Conservation (phyloP, 192 early-diverging fungal species). For the Chytriomyces hyalinus region DNA sequence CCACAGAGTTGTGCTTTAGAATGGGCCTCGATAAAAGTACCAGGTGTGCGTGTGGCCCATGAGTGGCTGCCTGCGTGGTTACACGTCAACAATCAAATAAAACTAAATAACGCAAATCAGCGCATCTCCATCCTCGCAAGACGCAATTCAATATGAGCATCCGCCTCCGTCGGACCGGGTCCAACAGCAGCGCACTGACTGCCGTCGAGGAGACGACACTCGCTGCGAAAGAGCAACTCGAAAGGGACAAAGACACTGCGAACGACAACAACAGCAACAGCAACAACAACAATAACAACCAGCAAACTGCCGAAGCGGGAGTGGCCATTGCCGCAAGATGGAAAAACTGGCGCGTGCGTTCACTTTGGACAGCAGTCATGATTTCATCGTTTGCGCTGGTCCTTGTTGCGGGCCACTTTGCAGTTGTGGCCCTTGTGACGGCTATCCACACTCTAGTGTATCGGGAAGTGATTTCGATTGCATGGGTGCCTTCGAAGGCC, state of each 20-base stretch:
- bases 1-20: too few relatives aligned
- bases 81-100: too few relatives aligned
- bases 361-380: conserved; percentile 88
- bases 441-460: conserved; percentile 86
- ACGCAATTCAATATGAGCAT: not conserved
- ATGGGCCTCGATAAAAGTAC: too few relatives aligned
- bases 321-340: conserved; percentile 40
- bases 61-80: too few relatives aligned
- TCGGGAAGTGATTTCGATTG: conserved; percentile 91
- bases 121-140: too few relatives aligned
- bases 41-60: too few relatives aligned
- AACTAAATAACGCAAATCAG: too few relatives aligned
- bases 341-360: conserved; percentile 75
- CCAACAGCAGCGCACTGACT: not conserved
- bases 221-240: not conserved
- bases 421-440: conserved; percentile 82
- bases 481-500: conserved; percentile 79
- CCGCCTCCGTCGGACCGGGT: not conserved
- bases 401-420: conserved; percentile 65
- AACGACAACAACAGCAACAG: not conserved
- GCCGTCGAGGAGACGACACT: not conserved
- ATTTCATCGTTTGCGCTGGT: conserved; percentile 78
- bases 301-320: conserved; percentile 22
- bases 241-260: not conserved
- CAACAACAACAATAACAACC: not conserved